Evolutionary conservation across 2,329 filamentous ascomycete genomes (phyloP).

Genomic region (Cordyceps farinosa): DNA sequence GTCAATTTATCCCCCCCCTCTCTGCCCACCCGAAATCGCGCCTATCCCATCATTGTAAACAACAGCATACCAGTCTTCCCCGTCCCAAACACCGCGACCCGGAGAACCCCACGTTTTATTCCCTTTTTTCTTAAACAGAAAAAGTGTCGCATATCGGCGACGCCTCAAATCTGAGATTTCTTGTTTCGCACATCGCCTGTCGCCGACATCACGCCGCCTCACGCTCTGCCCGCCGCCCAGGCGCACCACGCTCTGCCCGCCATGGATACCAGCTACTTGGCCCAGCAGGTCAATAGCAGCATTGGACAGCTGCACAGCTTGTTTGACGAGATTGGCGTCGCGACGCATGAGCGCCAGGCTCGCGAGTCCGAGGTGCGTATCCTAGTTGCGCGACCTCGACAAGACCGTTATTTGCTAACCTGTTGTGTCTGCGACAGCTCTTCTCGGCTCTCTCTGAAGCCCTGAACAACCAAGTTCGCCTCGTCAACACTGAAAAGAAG

Average conservation of each 20-base stretch:
- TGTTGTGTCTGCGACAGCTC: constrained; percentile 53
- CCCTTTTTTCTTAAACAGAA: background rate
- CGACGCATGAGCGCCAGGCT: constrained; percentile 83
- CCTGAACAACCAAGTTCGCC: constrained; percentile 81
- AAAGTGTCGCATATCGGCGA: constrained; percentile 3
- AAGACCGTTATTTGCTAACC: background rate
- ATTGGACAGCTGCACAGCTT: constrained; percentile 89
- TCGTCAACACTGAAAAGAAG: constrained; percentile 85
- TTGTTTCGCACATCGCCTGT: background rate
- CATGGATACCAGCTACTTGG: constrained; percentile 91
- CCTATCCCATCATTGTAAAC: constrained; percentile 11
- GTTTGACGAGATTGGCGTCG: constrained; percentile 97
- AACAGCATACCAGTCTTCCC: constrained; percentile 14
- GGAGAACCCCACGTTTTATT: background rate
- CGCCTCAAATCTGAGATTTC: constrained; percentile 4
- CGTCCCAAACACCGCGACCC: background rate
- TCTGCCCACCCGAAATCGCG: background rate
- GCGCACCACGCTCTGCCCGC: constrained; percentile 5
- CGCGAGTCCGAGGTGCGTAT: constrained; percentile 78
- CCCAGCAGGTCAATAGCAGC: constrained; percentile 92
- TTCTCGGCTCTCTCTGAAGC: constrained; percentile 90
- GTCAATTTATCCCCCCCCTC: background rate
- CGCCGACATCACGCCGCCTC: background rate
- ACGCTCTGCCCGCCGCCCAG: background rate
- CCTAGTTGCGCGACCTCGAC: background rate